phyloP scores from a whole-genome alignment of 805 yeast species.

The Ogataea pilisensis region DNA sequence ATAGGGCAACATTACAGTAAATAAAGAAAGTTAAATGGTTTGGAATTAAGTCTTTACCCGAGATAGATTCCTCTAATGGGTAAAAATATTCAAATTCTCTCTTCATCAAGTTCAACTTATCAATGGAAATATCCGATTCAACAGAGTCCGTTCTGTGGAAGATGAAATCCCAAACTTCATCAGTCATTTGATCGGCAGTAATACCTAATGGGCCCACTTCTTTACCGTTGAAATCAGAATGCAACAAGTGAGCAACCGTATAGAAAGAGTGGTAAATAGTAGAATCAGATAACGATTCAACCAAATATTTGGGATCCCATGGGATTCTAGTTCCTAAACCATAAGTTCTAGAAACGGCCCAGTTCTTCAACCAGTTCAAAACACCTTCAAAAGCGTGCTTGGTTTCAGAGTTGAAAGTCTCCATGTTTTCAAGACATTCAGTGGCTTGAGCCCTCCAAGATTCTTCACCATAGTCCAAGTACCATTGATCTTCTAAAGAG shows the following conservation, averaged over 20 bases:
- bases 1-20: constrained; percentile 87
- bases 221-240: constrained; percentile 80
- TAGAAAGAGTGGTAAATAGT: constrained; percentile 94
- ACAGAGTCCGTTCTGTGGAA: constrained; percentile 67
- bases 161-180: constrained; percentile 88
- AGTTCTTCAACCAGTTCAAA: constrained; percentile 92
- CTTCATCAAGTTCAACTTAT: constrained; percentile 68
- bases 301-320: constrained; percentile 92
- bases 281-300: constrained; percentile 94
- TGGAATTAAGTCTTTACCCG: constrained; percentile 96
- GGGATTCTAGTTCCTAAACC: constrained; percentile 95
- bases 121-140: constrained; percentile 56
- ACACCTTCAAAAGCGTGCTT: constrained; percentile 91
- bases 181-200: constrained; percentile 81
- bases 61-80: constrained; percentile 86
- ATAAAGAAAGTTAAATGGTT: constrained; percentile 96
- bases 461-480: constrained; percentile 93
- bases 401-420: constrained; percentile 77
- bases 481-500: constrained; percentile 98
- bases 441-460: constrained; percentile 78
- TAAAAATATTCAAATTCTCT: constrained; percentile 96
- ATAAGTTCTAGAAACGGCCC: constrained; percentile 97
- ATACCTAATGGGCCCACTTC: constrained; percentile 69
- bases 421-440: constrained; percentile 73
- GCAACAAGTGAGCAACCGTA: constrained; percentile 83